These are phyloP conservation scores for Lachnellula hyalina DNA, from an alignment of 2,329 filamentous ascomycete species.

Conservation along the genomic window DNA sequence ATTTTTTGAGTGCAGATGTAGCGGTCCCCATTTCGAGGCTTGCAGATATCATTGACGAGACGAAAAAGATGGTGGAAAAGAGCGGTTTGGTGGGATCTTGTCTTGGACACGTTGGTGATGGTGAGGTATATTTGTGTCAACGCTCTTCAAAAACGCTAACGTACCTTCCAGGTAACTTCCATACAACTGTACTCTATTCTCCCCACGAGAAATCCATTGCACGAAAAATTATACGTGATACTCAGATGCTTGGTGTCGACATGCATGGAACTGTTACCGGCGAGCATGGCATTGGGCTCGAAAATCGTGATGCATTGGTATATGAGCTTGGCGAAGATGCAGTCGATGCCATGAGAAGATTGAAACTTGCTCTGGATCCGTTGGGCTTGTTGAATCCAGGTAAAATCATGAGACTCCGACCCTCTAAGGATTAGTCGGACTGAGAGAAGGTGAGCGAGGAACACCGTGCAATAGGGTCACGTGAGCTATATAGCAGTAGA, in stretches of 20 bases:
- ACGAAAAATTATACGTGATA: constrained; percentile 68
- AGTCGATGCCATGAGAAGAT: constrained; percentile 72
- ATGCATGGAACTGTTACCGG: constrained; percentile 93
- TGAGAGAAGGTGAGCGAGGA: too few species aligned
- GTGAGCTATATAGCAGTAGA: too few species aligned
- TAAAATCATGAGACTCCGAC: constrained; percentile 11
- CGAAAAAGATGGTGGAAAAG: constrained; percentile 72
- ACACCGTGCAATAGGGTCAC: too few species aligned
- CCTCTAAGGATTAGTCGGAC: too few species aligned
- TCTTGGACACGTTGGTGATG: constrained; percentile 89
- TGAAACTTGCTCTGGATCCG: constrained; percentile 76
- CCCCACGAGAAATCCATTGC: constrained; percentile 62
- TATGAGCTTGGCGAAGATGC: constrained; percentile 77
- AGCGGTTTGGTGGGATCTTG: constrained; percentile 75
- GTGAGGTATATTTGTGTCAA: constrained; percentile 46
- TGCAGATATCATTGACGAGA: constrained; percentile 66
- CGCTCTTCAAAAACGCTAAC: not conserved
- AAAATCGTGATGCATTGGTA: constrained; percentile 72
- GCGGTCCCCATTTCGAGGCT: constrained; percentile 72
- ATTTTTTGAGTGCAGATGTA: constrained; percentile 73
- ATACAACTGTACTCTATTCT: constrained; percentile 70
- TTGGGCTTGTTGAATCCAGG: constrained; percentile 77
- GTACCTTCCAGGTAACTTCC: constrained; percentile 66
- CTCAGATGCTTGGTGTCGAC: constrained; percentile 83
- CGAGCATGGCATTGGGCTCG: constrained; percentile 79